Evolutionary conservation across 352 stramenopile genomes (phyloP).

Genomic region (Phytophthora brassicae): DNA sequence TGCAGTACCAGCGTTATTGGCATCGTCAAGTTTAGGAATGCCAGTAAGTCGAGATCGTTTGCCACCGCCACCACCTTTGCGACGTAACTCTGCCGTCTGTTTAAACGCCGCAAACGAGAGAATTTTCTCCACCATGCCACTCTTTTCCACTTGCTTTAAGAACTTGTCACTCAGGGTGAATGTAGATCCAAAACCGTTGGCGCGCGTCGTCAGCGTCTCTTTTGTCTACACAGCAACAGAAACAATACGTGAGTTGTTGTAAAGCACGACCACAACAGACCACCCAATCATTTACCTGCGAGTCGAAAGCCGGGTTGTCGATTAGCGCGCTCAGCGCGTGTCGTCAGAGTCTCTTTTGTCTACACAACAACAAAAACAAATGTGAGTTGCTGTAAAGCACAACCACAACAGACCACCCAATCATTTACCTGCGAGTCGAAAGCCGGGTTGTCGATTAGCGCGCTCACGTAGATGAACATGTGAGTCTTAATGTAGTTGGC

Average conservation of each 20-base stretch:
- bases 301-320: slow-evolving; percentile 98
- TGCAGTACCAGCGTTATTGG: slow-evolving; percentile 93
- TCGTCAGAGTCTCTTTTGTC: slow-evolving; percentile 98
- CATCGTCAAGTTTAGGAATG: slow-evolving; percentile 98
- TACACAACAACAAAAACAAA: slow-evolving; percentile 21
- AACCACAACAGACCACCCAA: not conserved
- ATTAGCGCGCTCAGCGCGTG: slow-evolving; percentile 93
- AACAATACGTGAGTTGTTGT: not conserved
- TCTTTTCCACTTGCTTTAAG: slow-evolving; percentile 88
- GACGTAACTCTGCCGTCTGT: slow-evolving; percentile 89
- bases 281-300: slow-evolving; percentile 60
- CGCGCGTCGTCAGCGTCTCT: slow-evolving; percentile 93
- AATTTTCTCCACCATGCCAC: slow-evolving; percentile 89
- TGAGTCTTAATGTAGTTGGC: slow-evolving; percentile 95
- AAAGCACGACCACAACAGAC: not conserved
- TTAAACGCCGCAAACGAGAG: slow-evolving; percentile 92
- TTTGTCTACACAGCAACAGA: slow-evolving; percentile 83
- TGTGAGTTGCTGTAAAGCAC: not conserved
- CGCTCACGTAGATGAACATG: slow-evolving; percentile 96
- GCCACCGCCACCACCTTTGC: slow-evolving; percentile 75
- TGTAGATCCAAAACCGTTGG: slow-evolving; percentile 84
- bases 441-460: slow-evolving; percentile 96
- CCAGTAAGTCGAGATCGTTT: slow-evolving; percentile 87
- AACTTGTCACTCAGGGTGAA: slow-evolving; percentile 88
- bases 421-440: slow-evolving; percentile 95